phyloP scores from a whole-genome alignment of 2,329 filamentous ascomycete genomes.

The Triangularia verruculosa region DNA sequence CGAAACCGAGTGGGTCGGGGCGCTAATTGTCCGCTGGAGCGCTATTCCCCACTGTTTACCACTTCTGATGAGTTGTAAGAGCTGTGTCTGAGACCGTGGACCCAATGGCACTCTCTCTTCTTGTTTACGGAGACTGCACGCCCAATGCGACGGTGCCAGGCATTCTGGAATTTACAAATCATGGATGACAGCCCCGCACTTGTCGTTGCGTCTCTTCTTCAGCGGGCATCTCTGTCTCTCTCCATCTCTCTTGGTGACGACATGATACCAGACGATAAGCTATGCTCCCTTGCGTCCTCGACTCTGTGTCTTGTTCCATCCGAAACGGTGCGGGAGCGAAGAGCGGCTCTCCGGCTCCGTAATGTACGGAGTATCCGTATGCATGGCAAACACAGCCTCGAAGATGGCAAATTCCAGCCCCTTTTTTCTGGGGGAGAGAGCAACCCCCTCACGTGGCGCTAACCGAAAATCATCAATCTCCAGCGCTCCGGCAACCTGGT shows the following conservation, averaged over 20 bases:
- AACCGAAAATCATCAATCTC: background rate
- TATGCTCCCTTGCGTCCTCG: background rate
- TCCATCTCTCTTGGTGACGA: background rate
- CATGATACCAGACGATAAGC: background rate
- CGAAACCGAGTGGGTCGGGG: conserved; percentile 21
- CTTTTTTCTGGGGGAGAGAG: conserved; percentile 4
- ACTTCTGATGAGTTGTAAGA: conserved; percentile 1
- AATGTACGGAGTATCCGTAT: background rate
- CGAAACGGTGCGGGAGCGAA: conserved; percentile 1
- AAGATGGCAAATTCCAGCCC: conserved; percentile 22
- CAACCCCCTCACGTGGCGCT: background rate
- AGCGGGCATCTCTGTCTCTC: background rate
- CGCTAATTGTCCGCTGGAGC: conserved; percentile 12
- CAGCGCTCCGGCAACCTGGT: conserved; percentile 2
- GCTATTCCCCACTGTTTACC: conserved; percentile 12
- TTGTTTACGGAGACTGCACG: background rate
- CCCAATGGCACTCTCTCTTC: background rate
- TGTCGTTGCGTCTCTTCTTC: background rate
- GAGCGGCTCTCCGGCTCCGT: background rate
- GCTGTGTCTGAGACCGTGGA: conserved; percentile 10
- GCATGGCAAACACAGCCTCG: conserved; percentile 21
- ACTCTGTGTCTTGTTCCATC: background rate
- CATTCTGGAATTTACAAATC: background rate
- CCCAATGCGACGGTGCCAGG: background rate
- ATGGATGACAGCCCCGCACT: background rate